Percentiles rank a stretch among this genome's conserved stretches.
These are phyloP conservation scores for Plantago rigida DNA, from an alignment of 305 asterid genomes.

Conservation along the genomic window DNA sequence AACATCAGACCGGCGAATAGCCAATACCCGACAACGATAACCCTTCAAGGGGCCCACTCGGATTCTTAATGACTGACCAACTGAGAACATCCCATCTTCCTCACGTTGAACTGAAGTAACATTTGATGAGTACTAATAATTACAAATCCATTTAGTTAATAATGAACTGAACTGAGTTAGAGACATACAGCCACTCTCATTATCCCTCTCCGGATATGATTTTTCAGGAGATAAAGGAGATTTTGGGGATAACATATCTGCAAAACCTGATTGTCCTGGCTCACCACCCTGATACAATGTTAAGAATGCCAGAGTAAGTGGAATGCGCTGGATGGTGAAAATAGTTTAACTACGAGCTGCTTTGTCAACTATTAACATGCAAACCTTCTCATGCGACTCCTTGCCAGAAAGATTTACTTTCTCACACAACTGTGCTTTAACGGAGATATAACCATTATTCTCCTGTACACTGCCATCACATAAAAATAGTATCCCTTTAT, in stretches of 20 bases:
- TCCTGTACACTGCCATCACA: slow-evolving; percentile 59
- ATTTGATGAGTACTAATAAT: background rate
- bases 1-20: slow-evolving; percentile 80
- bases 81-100: slow-evolving; percentile 63
- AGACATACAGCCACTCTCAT: slow-evolving; percentile 52
- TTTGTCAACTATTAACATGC: slow-evolving; percentile 22
- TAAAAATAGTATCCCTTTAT: slow-evolving; percentile 63
- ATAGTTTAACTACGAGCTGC: slow-evolving; percentile 2
- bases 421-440: slow-evolving; percentile 65
- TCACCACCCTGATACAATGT: slow-evolving; percentile 46
- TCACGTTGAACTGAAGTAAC: slow-evolving; percentile 46
- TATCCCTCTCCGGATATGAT: slow-evolving; percentile 55
- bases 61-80: slow-evolving; percentile 78
- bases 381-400: slow-evolving; percentile 54
- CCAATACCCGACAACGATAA: slow-evolving; percentile 75
- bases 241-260: slow-evolving; percentile 66
- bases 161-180: slow-evolving; percentile 13
- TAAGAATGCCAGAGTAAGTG: slow-evolving; percentile 14
- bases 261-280: slow-evolving; percentile 50
- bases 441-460: slow-evolving; percentile 61
- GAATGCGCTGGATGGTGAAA: slow-evolving; percentile 10
- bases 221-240: slow-evolving; percentile 66
- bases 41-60: slow-evolving; percentile 94
- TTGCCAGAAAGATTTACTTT: slow-evolving; percentile 47
- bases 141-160: background rate